Conservation (phyloP, 2,329 filamentous ascomycete species). For the Aspergillus fischeri region DNA sequence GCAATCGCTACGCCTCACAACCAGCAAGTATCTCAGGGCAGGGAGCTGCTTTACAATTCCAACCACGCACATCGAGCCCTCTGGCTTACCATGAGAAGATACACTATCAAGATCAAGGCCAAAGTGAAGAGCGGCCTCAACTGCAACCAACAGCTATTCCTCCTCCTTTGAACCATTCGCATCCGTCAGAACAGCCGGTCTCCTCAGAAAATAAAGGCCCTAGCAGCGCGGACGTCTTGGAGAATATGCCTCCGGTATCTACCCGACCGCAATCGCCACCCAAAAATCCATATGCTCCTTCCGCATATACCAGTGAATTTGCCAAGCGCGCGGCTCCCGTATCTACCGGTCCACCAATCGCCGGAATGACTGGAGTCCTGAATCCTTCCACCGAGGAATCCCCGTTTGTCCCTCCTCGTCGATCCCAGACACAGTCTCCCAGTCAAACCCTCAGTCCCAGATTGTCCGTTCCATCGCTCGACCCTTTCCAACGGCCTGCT, state of each 20-base stretch:
- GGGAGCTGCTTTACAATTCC: constrained; percentile 47
- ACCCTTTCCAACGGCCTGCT: constrained; percentile 50
- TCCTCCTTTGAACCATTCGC: constrained; percentile 16
- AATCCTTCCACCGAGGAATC: constrained; percentile 22
- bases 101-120: constrained; percentile 27
- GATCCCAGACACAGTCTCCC: constrained; percentile 58
- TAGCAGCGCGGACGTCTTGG: constrained; percentile 1
- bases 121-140: constrained; percentile 18
- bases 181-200: constrained; percentile 12
- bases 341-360: constrained; percentile 9
- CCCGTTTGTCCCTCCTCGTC: constrained; percentile 39
- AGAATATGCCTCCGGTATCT: neutral
- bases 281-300: constrained; percentile 30
- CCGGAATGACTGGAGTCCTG: constrained; percentile 9
- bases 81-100: constrained; percentile 50
- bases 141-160: constrained; percentile 21
- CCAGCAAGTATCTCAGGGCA: constrained; percentile 26
- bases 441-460: constrained; percentile 49
- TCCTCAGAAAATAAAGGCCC: constrained; percentile 14
- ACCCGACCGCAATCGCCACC: constrained; percentile 23
- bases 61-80: constrained; percentile 62
- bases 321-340: constrained; percentile 26
- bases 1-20: constrained; percentile 40
- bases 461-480: constrained; percentile 39
- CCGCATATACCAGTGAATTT: constrained; percentile 30